Evolutionary conservation across 176 grass and related monocot species (phyloP), one percentile per base, ranked within the genome.

Genomic region (Leersia perrieri): DNA sequence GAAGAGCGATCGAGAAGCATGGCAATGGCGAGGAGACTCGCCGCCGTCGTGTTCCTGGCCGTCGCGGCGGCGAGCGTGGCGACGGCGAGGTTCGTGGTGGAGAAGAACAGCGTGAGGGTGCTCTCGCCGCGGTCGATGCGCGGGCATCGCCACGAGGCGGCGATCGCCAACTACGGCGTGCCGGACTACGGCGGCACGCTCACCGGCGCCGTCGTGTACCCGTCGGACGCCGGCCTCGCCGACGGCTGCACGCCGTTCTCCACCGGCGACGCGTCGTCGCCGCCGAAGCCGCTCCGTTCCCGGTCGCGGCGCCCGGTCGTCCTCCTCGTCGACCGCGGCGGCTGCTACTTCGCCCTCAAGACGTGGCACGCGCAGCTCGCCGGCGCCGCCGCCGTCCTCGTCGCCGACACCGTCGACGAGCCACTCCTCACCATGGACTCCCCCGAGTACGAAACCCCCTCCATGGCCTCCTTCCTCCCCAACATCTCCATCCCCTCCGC

Each of bases 271-370:
- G 27, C 20, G 2, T 10, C 66, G 31, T 86, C n/a, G n/a, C n/a
- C n/a, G n/a, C n/a, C n/a, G n/a, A n/a, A n/a, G n/a, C n/a, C n/a
- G n/a, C n/a, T 98, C 78, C 77, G 66, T 80, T 94, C 95, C 4
- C 78, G 63, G 34, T 92, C 90, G 0, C 68, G 85, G 2, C 83
- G 95, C 0, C 85, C 95, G 0, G 90, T 98, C 29, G 72, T 98
- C 33, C 95, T 94, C n/a, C 92, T 98, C 22, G 73, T 98, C 61
- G 95, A 98, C 83, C 95, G 95, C 20, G 95, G 95, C 5, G 95
- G 89, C 11, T 98, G 95, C 87, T 98, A 89, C 90, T 95, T 98
- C 83, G 92, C 92, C 23, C 78, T 91, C 73, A 98, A 98, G 89
- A 81, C 95, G 89, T 98, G 95, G 95, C 61, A 98, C 83, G 92